Percentiles rank a stretch among this genome's conserved stretches.
Evolutionary conservation across 2,329 filamentous ascomycete species (phyloP).

Genomic region (Aspergillus transmontanensis): DNA sequence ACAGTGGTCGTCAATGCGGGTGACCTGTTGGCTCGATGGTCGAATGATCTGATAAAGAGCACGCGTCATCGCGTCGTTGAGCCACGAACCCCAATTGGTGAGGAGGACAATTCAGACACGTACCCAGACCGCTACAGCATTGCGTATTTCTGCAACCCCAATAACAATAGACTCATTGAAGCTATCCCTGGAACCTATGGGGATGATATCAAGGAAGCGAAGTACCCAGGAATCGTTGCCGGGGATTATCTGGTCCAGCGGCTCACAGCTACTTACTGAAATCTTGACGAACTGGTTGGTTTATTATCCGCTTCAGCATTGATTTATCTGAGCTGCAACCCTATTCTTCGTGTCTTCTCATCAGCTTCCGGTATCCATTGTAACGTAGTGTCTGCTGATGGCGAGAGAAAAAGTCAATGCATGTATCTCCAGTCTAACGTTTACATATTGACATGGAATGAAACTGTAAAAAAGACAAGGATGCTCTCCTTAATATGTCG

Average conservation of each 20-base stretch:
- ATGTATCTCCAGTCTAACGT: background rate
- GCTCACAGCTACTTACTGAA: slow-evolving; percentile 67
- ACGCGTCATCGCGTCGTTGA: slow-evolving; percentile 90
- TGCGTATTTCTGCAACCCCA: slow-evolving; percentile 91
- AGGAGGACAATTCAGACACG: slow-evolving; percentile 36
- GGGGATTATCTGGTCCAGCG: slow-evolving; percentile 81
- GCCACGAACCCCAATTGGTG: slow-evolving; percentile 63
- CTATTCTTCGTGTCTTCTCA: background rate
- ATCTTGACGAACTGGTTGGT: background rate
- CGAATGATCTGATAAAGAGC: slow-evolving; percentile 87
- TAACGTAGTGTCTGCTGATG: background rate
- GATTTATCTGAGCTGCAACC: background rate
- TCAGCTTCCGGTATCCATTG: background rate
- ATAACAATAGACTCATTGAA: slow-evolving; percentile 74
- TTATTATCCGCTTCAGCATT: background rate
- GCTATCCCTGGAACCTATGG: slow-evolving; percentile 77
- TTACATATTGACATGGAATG: background rate
- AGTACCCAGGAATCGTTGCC: slow-evolving; percentile 75
- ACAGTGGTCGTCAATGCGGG: slow-evolving; percentile 89
- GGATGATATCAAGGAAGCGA: slow-evolving; percentile 59
- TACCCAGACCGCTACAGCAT: slow-evolving; percentile 84
- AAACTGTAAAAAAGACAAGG: background rate
- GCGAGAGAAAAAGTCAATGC: background rate
- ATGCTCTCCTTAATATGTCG: slow-evolving; percentile 49
- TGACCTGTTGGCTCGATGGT: slow-evolving; percentile 83